Conservation (phyloP, 2,329 filamentous ascomycete genomes). For the Eutypa lata region DNA sequence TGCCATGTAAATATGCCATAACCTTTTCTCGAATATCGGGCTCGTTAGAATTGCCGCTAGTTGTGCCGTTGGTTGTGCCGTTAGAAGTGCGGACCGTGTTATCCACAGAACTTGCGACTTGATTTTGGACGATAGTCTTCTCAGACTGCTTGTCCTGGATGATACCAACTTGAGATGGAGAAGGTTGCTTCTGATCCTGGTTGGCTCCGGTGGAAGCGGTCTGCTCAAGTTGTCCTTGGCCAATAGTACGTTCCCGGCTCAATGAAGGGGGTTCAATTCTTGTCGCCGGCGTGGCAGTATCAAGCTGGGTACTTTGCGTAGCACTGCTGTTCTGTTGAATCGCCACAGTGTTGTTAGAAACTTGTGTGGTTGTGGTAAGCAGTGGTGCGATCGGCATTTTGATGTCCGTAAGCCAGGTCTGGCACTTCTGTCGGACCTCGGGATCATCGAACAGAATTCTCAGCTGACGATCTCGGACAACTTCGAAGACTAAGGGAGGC, state of each 20-base stretch:
- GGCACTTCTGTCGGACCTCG: slow-evolving; percentile 11
- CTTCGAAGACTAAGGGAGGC: slow-evolving; percentile 15
- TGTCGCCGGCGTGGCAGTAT: neutral
- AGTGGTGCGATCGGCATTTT: slow-evolving; percentile 7
- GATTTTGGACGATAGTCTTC: neutral
- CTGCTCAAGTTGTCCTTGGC: neutral
- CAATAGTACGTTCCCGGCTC: neutral
- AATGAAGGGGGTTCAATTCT: neutral
- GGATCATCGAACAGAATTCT: slow-evolving; percentile 14
- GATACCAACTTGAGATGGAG: neutral
- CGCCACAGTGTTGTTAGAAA: no score
- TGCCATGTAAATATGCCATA: no score
- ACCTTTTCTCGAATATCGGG: no score
- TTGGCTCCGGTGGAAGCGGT: neutral
- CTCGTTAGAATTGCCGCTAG: no score
- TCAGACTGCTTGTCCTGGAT: neutral
- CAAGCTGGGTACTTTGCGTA: no score
- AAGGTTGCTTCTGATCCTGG: neutral
- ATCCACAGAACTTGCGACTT: neutral
- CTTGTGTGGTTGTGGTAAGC: no score
- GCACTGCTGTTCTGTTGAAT: neutral
- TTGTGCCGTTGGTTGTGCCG: neutral
- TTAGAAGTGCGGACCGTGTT: neutral
- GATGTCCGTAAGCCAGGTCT: slow-evolving; percentile 18
- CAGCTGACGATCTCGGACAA: slow-evolving; percentile 13